Base-by-base conservation (phyloP, 2,329 filamentous ascomycete species). In the Harringtonia aguacate region DNA sequence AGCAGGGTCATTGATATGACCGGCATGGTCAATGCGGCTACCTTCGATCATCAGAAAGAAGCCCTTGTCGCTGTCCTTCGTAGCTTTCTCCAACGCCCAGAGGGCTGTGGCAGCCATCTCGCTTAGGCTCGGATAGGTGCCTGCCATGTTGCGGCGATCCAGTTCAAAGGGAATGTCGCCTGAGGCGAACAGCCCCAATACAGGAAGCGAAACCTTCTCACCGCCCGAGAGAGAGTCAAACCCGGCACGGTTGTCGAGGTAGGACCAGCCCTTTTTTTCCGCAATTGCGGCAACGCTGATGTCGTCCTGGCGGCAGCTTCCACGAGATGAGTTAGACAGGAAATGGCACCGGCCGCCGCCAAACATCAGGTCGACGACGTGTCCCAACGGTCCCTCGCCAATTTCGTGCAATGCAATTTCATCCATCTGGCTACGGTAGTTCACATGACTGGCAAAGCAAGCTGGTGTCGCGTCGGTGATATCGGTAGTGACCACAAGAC, bases 21-120 rank as follows among this genome's bases (percentile, higher is more conserved):
- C 92, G 4, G 92, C 90, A 59, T 98, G 92, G 57, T 98, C 92
- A 55, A 98, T 97, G 35, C 92, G 76, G 55, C 86, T 94, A 5
- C 89, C 92, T 63, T 98, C 92, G 48, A 98, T 94, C 90, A 98
- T 95, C 54, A 98, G 70, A 65, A 98, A 98, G 70, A 97, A 98
- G 5, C 92, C 92, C 62, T 94, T 80, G 35, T 97, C 87, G 49
- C 77, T 87, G 57, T 89, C 72, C 56, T 77, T 72, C 0, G 92
- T 95, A 0, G 89, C 92, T 47, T 80, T 79, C 49, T 84, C 83
- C 21, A 98, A 75, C 1, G 86, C 80, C 14, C 73, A 77, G 49
- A 98, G 69, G 1, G 92, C 90, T 15, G 86, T 86, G 53, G 75
- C 73, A 9, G 90, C 79, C 88, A 95, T 97, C 63, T 95, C 89